Conservation (phyloP, 371 early-diverging fungal species). For the Mortierella sp. region DNA sequence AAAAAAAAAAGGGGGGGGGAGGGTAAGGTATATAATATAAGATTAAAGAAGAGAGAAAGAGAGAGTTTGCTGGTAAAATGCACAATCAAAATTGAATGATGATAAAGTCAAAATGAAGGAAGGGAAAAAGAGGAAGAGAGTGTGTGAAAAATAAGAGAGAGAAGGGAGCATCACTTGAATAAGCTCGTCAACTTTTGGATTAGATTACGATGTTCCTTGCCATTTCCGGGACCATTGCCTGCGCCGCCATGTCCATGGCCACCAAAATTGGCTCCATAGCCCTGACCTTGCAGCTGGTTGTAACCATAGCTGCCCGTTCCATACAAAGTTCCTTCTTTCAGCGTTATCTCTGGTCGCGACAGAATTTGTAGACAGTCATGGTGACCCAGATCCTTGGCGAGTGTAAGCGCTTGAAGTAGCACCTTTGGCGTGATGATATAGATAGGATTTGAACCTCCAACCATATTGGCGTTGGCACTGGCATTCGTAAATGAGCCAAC, state of each 20-base stretch:
- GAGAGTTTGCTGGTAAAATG: not conserved
- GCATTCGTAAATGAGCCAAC: slow-evolving; percentile 49
- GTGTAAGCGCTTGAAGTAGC: slow-evolving; percentile 39
- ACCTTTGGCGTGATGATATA: slow-evolving; percentile 55
- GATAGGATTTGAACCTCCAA: slow-evolving; percentile 42
- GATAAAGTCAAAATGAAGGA: slow-evolving; percentile 8
- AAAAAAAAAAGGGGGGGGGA: not conserved
- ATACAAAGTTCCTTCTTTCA: slow-evolving; percentile 51
- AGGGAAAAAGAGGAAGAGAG: not conserved
- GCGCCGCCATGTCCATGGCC: slow-evolving; percentile 28
- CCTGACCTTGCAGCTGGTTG: slow-evolving; percentile 25
- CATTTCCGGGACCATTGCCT: slow-evolving; percentile 20
- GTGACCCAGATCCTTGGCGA: slow-evolving; percentile 51
- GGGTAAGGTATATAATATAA: not conserved
- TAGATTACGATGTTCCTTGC: slow-evolving; percentile 52
- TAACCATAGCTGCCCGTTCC: slow-evolving; percentile 54
- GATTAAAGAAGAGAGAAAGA: not conserved
- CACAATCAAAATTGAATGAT: not conserved
- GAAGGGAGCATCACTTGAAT: slow-evolving; percentile 31
- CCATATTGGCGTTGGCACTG: slow-evolving; percentile 55
- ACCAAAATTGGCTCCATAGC: slow-evolving; percentile 16
- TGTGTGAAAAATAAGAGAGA: not conserved
- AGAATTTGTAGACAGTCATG: slow-evolving; percentile 49
- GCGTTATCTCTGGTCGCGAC: slow-evolving; percentile 44
- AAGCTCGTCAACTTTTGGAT: slow-evolving; percentile 51